These are phyloP conservation scores for Ascochyta pisi DNA, from an alignment of 2,329 filamentous ascomycete species.

Conservation along the genomic window DNA sequence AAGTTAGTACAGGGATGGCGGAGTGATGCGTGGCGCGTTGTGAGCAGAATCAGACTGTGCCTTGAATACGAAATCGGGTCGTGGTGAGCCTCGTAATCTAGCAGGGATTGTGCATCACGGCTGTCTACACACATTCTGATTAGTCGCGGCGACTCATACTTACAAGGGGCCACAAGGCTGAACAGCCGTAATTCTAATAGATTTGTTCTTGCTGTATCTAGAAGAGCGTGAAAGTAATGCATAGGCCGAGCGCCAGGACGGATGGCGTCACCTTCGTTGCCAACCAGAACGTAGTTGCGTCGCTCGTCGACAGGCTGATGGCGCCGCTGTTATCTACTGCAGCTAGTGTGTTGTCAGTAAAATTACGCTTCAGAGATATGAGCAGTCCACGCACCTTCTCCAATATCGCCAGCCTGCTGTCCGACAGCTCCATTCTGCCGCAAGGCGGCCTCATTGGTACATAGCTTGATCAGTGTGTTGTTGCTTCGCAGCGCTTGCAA, in stretches of 20 bases:
- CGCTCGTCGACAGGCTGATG: constrained; percentile 16
- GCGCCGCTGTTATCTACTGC: constrained; percentile 20
- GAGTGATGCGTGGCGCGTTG: too few species aligned
- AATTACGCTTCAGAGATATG: background rate
- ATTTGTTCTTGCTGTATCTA: background rate
- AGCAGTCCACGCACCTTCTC: background rate
- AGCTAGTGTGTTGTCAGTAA: constrained; percentile 12
- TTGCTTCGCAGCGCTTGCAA: constrained; percentile 33
- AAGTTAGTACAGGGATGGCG: too few species aligned
- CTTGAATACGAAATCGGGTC: too few species aligned
- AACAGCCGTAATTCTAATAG: background rate
- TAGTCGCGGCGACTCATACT: background rate
- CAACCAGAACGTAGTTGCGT: background rate
- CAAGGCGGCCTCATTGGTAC: constrained; percentile 4
- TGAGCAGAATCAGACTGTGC: too few species aligned
- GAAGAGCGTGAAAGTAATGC: background rate
- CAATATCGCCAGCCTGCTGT: constrained; percentile 17
- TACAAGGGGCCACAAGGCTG: background rate
- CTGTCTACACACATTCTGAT: background rate
- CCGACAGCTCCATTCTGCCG: constrained; percentile 9
- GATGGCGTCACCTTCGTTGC: background rate
- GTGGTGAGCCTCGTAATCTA: too few species aligned
- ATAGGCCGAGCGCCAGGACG: background rate
- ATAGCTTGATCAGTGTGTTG: constrained; percentile 34
- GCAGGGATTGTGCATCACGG: too few species aligned